Percentiles rank a stretch among this genome's conserved stretches.
Evolutionary conservation across 2,329 filamentous ascomycete genomes (phyloP).

Genomic region (Apiospora rasikravindrae): DNA sequence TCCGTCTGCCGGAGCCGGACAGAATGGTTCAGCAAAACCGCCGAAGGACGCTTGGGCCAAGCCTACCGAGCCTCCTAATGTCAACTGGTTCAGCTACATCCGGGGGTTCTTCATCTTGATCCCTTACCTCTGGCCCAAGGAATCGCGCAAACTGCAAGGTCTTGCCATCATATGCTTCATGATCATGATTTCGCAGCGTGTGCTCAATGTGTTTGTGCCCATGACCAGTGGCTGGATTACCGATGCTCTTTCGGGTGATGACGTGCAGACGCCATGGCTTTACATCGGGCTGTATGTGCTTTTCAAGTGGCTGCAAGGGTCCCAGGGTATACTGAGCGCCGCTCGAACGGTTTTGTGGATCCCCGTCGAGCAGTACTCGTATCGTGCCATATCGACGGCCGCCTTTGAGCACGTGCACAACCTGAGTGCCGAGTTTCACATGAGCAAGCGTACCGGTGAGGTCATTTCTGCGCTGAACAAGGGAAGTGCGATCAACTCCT

Average conservation of each 20-base stretch:
- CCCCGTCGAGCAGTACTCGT: slow-evolving; percentile 50
- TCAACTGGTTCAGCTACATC: slow-evolving; percentile 51
- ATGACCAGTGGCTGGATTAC: slow-evolving; percentile 49
- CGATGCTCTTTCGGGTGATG: slow-evolving; percentile 45
- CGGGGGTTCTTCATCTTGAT: slow-evolving; percentile 51
- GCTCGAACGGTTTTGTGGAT: slow-evolving; percentile 53
- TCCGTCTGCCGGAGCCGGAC: slow-evolving; percentile 29
- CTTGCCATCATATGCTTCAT: slow-evolving; percentile 47
- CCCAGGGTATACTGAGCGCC: slow-evolving; percentile 50
- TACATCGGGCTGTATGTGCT: slow-evolving; percentile 49
- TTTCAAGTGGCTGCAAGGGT: slow-evolving; percentile 51
- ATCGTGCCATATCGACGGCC: slow-evolving; percentile 47
- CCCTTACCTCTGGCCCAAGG: slow-evolving; percentile 53
- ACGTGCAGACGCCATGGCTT: slow-evolving; percentile 36
- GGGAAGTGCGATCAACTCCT: slow-evolving; percentile 53
- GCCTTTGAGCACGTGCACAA: slow-evolving; percentile 54
- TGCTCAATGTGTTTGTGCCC: slow-evolving; percentile 50
- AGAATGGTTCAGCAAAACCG: slow-evolving; percentile 24
- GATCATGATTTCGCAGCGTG: slow-evolving; percentile 48
- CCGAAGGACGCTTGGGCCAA: slow-evolving; percentile 28
- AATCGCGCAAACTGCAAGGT: slow-evolving; percentile 46
- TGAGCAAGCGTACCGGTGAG: slow-evolving; percentile 57
- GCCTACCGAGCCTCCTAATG: slow-evolving; percentile 39
- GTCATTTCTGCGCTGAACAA: slow-evolving; percentile 55
- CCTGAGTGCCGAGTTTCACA: slow-evolving; percentile 55